Evolutionary conservation across 1,284 basidiomycete species (phyloP), one percentile per base, ranked within the genome.

Genomic region (Boletus mariae): DNA sequence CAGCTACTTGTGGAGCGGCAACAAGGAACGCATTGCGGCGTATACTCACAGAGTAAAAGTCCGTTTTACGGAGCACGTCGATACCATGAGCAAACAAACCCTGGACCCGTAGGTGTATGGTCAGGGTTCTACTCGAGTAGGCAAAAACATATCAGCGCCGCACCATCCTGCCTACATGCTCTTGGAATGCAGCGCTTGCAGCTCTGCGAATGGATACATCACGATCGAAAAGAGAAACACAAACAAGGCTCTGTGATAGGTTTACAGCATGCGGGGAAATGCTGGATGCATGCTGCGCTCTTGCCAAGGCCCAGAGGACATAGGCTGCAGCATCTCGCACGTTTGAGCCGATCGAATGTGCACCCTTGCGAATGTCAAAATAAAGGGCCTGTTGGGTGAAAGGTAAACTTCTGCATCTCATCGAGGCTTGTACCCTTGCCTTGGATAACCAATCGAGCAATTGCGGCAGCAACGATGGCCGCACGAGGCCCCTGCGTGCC

Each of bases 141-240:
- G 35, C 35, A 44, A 40, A 58, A 45, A 48, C 23, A 54, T 45
- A 51, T 48, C 28, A 31, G 41, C 20, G 31, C 72, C 84, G 71
- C 63, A 95, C 93, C 72, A 90, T 89, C 62, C 97, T 79, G 9
- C 97, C 97, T 40, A 98, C 97, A 63, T 90, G 89, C 71, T 99
- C 97, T 69, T 99, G 97, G 68, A 94, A 99, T 4, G 96, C 94
- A 9, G 97, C 97, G 71, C 95, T 98, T 3, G 96, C 94, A 4
- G 97, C 97, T 57, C 97, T 77, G n/a, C 97, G 82, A 47, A 99
- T 94, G 54, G 93, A 91, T 12, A 98, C 86, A 67, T 99, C 97
- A 28, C 97, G 82, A 72, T 99, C 97, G 61, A 88, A 94, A 37
- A 94, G 75, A 0, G 95, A 84, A 5, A 94, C 90, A 10, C 83